Evolutionary conservation across 1,139 yeast species (phyloP).

Genomic region (Suhomyces coccinellae): DNA sequence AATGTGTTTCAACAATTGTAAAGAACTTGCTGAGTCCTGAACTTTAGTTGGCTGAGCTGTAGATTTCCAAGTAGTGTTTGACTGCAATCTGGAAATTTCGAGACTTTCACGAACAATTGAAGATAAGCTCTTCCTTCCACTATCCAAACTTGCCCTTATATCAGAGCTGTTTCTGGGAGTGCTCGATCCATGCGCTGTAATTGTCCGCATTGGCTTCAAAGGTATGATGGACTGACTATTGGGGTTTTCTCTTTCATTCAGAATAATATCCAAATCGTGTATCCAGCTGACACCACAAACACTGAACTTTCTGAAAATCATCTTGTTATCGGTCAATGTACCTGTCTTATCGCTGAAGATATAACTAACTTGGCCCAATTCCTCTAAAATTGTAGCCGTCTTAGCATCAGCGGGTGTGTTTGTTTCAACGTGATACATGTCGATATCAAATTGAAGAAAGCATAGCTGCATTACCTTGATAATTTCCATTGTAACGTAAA

Average conservation of each 20-base stretch:
- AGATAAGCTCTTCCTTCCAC: constrained; percentile 31
- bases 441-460: constrained; percentile 84
- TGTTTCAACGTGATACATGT: constrained; percentile 83
- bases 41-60: constrained; percentile 38
- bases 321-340: constrained; percentile 86
- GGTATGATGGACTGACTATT: constrained; percentile 6
- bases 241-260: constrained; percentile 17
- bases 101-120: constrained; percentile 35
- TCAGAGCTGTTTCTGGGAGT: constrained; percentile 12
- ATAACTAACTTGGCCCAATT: constrained; percentile 93
- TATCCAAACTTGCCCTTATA: constrained; percentile 7
- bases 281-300: constrained; percentile 89
- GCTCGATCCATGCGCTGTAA: neutral
- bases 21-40: constrained; percentile 33
- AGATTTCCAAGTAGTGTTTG: constrained; percentile 35
- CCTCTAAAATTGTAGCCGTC: constrained; percentile 94
- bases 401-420: constrained; percentile 94
- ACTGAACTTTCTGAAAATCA: constrained; percentile 82
- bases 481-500: constrained; percentile 95
- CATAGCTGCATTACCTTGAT: constrained; percentile 84
- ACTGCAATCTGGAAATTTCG: constrained; percentile 20
- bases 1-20: constrained; percentile 65
- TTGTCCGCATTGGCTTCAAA: constrained; percentile 1
- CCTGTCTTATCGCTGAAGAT: constrained; percentile 97
- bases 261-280: constrained; percentile 65